Percentiles rank a stretch among this genome's conserved stretches.
Conservation (phyloP, 2,329 filamentous ascomycete species). For the Arthrinium phaeospermum region DNA sequence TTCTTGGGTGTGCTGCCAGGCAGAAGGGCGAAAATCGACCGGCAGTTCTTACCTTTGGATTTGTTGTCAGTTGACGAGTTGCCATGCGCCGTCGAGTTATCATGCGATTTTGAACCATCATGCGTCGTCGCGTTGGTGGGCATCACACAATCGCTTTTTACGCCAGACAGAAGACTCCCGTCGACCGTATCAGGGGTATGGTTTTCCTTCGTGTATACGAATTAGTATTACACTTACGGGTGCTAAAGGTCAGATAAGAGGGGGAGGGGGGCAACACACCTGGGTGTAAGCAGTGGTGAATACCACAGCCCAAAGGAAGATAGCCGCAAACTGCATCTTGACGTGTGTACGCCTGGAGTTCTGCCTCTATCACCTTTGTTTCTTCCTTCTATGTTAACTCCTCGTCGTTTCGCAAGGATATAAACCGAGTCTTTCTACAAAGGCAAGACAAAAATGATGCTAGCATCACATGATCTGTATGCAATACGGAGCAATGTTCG, state of each 20-base stretch:
- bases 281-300: constrained; percentile 19
- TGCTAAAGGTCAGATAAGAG: background rate
- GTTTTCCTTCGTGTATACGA: background rate
- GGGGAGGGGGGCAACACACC: background rate
- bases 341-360: background rate
- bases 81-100: background rate
- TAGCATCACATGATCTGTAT: background rate
- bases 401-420: background rate
- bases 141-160: background rate
- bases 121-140: background rate
- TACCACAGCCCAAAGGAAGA: constrained; percentile 12
- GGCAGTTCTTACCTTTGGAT: background rate
- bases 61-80: background rate
- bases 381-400: background rate
- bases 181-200: background rate
- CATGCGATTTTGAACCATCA: background rate
- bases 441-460: background rate
- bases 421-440: background rate
- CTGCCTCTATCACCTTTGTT: background rate
- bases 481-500: background rate
- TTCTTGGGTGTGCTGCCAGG: background rate
- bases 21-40: background rate
- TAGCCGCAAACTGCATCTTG: constrained; percentile 20
- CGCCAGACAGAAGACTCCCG: background rate
- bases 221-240: background rate